Evolutionary conservation across 257 asterid genomes (phyloP).

Genomic region (Eucommia ulmoides): DNA sequence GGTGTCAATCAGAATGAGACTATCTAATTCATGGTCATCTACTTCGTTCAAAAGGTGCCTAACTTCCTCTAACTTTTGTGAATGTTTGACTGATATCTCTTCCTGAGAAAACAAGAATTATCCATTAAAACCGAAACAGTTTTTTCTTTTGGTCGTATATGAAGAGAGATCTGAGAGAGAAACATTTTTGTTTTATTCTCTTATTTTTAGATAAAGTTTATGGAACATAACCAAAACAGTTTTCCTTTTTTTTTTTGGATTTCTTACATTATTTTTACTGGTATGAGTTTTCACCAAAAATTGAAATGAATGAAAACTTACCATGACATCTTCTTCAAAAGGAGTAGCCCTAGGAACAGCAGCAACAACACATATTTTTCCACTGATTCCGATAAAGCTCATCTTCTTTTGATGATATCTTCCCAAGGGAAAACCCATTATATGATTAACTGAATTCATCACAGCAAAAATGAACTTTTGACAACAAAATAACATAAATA

Average conservation of each 20-base stretch:
- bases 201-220: neutral
- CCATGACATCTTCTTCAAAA: constrained; percentile 36
- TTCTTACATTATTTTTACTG: no score
- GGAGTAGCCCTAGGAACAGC: constrained; percentile 35
- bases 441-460: constrained; percentile 31
- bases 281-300: no score
- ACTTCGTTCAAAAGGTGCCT: no score
- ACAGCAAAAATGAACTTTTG: neutral
- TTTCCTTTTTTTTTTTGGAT: no score
- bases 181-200: neutral
- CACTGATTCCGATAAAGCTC: constrained; percentile 18
- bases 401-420: constrained; percentile 16
- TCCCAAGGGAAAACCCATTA: constrained; percentile 25
- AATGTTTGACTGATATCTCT: no score
- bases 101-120: no score
- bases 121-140: no score
- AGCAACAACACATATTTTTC: constrained; percentile 31
- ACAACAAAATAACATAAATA: constrained; percentile 1
- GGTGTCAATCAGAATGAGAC: no score
- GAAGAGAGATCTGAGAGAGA: no score
- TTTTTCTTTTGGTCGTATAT: no score
- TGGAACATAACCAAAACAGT: neutral
- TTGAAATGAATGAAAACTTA: constrained; percentile 20
- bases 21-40: no score
- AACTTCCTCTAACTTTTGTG: no score